Evolutionary conservation across 2,329 filamentous ascomycete species (phyloP), one percentile per base, ranked within the genome.

Genomic region (Lasiodiplodia sp.): DNA sequence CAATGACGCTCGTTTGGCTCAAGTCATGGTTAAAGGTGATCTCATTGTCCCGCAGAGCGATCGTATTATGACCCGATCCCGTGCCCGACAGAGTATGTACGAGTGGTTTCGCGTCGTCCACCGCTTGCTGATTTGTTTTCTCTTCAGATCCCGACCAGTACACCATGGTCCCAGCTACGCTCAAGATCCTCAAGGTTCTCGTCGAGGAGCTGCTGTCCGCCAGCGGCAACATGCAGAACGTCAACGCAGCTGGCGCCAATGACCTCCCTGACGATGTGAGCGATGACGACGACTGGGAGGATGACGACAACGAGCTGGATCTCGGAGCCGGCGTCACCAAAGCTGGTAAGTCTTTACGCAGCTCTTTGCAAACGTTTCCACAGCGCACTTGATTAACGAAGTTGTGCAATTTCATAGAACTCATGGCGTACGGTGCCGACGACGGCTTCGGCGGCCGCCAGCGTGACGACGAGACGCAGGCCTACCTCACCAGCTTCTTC

Each of bases 141-240:
- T 28, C 34, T 23, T 62, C 68, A 92, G 90, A 95, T 77, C 96
- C 96, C 18, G 94, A 97, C 77, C 90, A 91, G 78, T 98, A 91
- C 82, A 97, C 94, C 6, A 88, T 92, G 70, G 89, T 99, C 69
- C 89, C 94, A 0, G 94, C 94, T 0, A 90, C 93, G 1, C 86
- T 99, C 76, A 99, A 99, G 83, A 97, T 99, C 70, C 83, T 98
- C 80, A 99, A 99, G 84, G 91, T 98, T 4, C 88, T 99, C 10
- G 91, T 98, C 57, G 93, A 97, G 76, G 96, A 99, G 81, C 88
- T 99, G 3, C 85, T 92, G 6, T 93, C 92, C 0, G 93, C 94
- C 1, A 90, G 92, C 4, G 68, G 68, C 53, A 66, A 66, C 62
- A 31, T 66, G 62, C 68, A 68, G 7, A 71, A 68, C 25, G 53